These are phyloP conservation scores for Phytopythium cucurbitacearum DNA, from an alignment of 352 stramenopile genomes.

Conservation along the genomic window DNA sequence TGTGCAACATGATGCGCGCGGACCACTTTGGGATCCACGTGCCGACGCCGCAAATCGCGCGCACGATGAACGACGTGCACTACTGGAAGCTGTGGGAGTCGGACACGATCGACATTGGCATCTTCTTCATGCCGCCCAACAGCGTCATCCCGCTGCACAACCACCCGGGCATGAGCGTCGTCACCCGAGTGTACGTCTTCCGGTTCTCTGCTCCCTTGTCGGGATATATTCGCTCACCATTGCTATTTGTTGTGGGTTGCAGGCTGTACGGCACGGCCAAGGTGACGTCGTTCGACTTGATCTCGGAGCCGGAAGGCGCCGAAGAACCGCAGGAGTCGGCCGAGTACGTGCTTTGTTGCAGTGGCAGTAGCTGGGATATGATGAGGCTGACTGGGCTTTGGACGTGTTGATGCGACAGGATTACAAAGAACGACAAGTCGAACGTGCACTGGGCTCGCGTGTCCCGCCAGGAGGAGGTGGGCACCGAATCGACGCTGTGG, in stretches of 20 bases:
- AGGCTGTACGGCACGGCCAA: constrained; percentile 74
- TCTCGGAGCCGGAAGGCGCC: constrained; percentile 38
- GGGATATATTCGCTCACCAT: not conserved
- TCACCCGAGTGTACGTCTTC: constrained; percentile 66
- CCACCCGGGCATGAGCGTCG: constrained; percentile 80
- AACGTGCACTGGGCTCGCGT: constrained; percentile 59
- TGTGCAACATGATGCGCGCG: constrained; percentile 50
- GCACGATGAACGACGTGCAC: constrained; percentile 74
- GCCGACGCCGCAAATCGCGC: constrained; percentile 55
- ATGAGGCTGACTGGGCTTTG: not conserved
- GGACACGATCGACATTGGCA: constrained; percentile 80
- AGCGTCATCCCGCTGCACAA: constrained; percentile 77
- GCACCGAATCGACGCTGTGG: constrained; percentile 69
- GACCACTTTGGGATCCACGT: constrained; percentile 73
- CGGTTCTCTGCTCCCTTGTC: not conserved
- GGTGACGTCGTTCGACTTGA: constrained; percentile 69
- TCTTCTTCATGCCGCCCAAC: constrained; percentile 83
- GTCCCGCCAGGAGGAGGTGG: constrained; percentile 52
- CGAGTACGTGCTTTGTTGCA: constrained; percentile 2
- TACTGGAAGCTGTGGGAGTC: constrained; percentile 87
- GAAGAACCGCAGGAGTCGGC: constrained; percentile 6
- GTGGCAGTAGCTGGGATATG: too few species aligned
- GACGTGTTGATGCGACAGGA: constrained; percentile 7
- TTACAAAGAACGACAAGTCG: constrained; percentile 27
- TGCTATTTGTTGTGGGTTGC: not conserved